Percentiles rank a stretch among this genome's conserved stretches.
phyloP scores from a whole-genome alignment of 495 filamentous ascomycete genomes.

The Tricharina praecox region DNA sequence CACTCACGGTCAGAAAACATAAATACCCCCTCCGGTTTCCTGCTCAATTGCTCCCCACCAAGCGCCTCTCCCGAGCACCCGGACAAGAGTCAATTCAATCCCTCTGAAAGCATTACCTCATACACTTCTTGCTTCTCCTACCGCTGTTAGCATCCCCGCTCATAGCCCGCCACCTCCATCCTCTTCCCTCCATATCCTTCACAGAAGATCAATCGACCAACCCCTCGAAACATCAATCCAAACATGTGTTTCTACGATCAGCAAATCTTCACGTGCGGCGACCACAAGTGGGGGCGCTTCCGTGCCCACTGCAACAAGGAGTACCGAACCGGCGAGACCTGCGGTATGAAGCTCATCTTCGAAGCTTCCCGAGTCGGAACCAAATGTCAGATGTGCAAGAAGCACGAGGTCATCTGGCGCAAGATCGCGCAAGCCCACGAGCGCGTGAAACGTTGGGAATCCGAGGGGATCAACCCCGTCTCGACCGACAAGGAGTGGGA shows the following conservation, averaged over 20 bases:
- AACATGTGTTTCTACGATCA: slow-evolving; percentile 28
- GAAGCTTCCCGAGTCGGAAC: slow-evolving; percentile 40
- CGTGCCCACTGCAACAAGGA: slow-evolving; percentile 87
- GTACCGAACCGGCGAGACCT: slow-evolving; percentile 95
- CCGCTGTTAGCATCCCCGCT: slow-evolving; percentile 1
- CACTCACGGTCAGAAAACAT: slow-evolving; percentile 11
- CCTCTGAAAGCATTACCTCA: slow-evolving; percentile 1
- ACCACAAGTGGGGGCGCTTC: slow-evolving; percentile 94
- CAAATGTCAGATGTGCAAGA: slow-evolving; percentile 74
- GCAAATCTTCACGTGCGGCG: slow-evolving; percentile 44
- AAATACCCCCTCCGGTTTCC: slow-evolving; percentile 24
- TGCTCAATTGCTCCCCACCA: slow-evolving; percentile 17
- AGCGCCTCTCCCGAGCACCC: slow-evolving; percentile 2
- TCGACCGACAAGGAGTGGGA: slow-evolving; percentile 27
- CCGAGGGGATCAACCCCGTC: slow-evolving; percentile 38
- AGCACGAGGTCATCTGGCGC: slow-evolving; percentile 72
- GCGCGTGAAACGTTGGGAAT: slow-evolving; percentile 65
- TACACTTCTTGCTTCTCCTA: slow-evolving; percentile 5
- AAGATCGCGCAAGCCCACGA: slow-evolving; percentile 58
- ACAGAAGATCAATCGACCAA: slow-evolving; percentile 19
- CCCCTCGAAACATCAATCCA: slow-evolving; percentile 18
- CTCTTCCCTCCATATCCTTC: slow-evolving; percentile 6
- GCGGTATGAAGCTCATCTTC: slow-evolving; percentile 83
- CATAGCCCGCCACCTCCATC: slow-evolving; percentile 4
- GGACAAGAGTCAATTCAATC: not conserved